phyloP scores from a whole-genome alignment of 768 basidiomycete genomes.

The Lactifluus volemus region DNA sequence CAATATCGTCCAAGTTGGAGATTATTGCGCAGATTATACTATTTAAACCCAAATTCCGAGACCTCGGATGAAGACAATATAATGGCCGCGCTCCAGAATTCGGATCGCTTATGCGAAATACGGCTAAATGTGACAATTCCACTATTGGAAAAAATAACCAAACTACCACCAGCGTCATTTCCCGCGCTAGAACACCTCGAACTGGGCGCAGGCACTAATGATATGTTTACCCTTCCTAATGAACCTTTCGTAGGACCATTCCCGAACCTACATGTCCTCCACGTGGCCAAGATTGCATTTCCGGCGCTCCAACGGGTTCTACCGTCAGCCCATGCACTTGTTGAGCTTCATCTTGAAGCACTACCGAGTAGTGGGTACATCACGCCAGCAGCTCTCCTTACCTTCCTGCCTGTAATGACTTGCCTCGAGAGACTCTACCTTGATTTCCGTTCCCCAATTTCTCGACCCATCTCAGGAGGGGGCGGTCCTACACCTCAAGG shows the following conservation, averaged over 20 bases:
- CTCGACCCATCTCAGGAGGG: too few species aligned
- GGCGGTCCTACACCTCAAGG: too few species aligned
- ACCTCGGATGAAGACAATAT: too few species aligned
- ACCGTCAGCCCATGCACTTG: background rate
- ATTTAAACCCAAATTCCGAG: too few species aligned
- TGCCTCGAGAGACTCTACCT: background rate
- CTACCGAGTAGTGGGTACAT: background rate
- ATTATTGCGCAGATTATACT: too few species aligned
- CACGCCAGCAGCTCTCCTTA: background rate
- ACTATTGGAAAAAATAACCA: too few species aligned
- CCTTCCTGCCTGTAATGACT: background rate
- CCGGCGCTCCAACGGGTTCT: background rate
- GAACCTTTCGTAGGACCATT: background rate
- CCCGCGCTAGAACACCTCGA: too few species aligned
- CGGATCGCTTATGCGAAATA: too few species aligned
- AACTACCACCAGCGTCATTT: too few species aligned
- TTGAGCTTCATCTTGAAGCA: background rate
- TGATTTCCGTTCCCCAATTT: background rate
- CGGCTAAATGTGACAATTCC: too few species aligned
- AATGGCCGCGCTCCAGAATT: too few species aligned
- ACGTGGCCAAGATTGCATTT: background rate
- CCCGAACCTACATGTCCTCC: background rate
- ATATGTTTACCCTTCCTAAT: background rate
- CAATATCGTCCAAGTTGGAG: background rate
- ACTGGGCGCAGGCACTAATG: too few species aligned